A percentile compares a stretch with the other conserved stretches of the same genome.
Conservation (phyloP, 495 filamentous ascomycete genomes). For the Penicillium salamii region DNA sequence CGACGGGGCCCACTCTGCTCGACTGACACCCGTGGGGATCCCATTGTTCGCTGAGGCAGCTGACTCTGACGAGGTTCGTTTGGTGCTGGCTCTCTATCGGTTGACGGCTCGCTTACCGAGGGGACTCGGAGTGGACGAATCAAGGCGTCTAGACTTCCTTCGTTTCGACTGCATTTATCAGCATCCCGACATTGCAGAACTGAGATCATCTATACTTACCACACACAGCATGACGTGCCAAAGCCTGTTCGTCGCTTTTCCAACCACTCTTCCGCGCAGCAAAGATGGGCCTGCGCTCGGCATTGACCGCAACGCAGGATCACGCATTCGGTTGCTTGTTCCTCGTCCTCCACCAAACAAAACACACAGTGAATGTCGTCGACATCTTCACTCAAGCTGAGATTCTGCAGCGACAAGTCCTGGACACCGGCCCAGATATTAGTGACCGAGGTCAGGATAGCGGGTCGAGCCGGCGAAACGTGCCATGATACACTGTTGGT, state of each 20-base stretch:
- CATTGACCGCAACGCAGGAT: too few species aligned
- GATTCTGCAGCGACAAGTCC: too few species aligned
- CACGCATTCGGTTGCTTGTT: too few species aligned
- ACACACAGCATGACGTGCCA: not conserved
- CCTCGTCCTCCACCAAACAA: too few species aligned
- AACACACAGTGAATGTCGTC: too few species aligned
- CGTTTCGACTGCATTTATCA: not conserved
- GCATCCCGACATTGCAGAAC: not conserved
- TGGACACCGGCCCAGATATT: too few species aligned
- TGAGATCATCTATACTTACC: not conserved
- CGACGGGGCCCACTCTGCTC: not conserved
- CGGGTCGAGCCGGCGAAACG: too few species aligned
- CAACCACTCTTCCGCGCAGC: not conserved
- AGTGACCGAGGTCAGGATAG: too few species aligned
- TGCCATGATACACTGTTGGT: too few species aligned
- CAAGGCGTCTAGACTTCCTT: not conserved
- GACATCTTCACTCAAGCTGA: too few species aligned
- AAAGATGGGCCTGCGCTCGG: constrained; percentile 4
- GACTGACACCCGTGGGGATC: not conserved
- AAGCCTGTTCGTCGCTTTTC: not conserved
- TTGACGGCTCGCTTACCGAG: not conserved
- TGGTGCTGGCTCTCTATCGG: not conserved
- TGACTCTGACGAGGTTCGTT: not conserved
- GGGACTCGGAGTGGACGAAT: not conserved
- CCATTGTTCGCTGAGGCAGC: not conserved